Percentiles rank a stretch among this genome's conserved stretches.
Conservation (phyloP, 495 filamentous ascomycete genomes). For the Penicillium diatomitis region DNA sequence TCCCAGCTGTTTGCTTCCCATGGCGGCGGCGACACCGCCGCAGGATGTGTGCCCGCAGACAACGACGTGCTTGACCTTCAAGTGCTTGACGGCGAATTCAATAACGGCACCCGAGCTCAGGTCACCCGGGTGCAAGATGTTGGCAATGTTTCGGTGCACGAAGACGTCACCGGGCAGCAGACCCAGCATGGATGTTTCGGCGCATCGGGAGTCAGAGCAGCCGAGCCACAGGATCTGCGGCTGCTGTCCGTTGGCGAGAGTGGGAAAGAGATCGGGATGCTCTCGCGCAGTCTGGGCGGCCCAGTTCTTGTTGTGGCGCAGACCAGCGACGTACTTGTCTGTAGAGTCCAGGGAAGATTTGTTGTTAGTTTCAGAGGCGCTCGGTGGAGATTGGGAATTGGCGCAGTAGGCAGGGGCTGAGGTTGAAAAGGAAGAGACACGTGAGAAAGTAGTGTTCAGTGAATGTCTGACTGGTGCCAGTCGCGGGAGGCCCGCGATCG, state of each 20-base stretch:
- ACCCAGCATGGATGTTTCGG: slow-evolving; percentile 75
- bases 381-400: slow-evolving; percentile 1
- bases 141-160: slow-evolving; percentile 92
- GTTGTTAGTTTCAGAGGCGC: slow-evolving; percentile 10
- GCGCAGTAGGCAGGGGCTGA: slow-evolving; percentile 14
- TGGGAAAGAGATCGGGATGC: slow-evolving; percentile 65
- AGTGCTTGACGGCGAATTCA: slow-evolving; percentile 65
- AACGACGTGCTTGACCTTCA: slow-evolving; percentile 75
- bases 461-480: not conserved
- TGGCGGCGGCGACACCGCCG: slow-evolving; percentile 64
- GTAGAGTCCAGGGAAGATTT: not conserved
- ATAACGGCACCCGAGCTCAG: slow-evolving; percentile 70
- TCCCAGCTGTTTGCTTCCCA: slow-evolving; percentile 59
- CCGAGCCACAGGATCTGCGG: slow-evolving; percentile 86
- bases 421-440: slow-evolving; percentile 13
- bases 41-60: slow-evolving; percentile 79
- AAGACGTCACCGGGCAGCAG: slow-evolving; percentile 84
- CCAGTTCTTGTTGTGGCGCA: slow-evolving; percentile 58
- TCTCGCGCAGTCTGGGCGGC: slow-evolving; percentile 52
- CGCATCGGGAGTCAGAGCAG: slow-evolving; percentile 82
- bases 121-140: slow-evolving; percentile 70
- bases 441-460: not conserved
- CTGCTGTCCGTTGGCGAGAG: slow-evolving; percentile 56
- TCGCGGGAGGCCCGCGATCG: not conserved
- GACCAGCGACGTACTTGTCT: slow-evolving; percentile 26